A percentile compares a stretch with the other conserved stretches of the same genome.
Evolutionary conservation across 2,329 filamentous ascomycete species (phyloP).

Genomic region (Fusarium algeriense): DNA sequence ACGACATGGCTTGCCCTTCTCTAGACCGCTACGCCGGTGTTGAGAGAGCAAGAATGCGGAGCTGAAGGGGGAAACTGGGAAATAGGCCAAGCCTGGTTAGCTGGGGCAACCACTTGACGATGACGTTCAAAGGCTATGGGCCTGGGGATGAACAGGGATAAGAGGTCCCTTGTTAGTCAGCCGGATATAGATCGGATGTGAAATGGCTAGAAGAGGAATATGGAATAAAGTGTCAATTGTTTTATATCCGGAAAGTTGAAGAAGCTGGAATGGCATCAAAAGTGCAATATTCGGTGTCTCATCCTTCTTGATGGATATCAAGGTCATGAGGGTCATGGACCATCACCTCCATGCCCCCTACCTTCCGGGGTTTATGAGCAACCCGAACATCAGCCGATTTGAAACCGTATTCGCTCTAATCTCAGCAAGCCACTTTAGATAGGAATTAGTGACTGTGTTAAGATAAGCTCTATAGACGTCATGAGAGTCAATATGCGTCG

Average conservation of each 20-base stretch:
- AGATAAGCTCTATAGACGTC: not conserved
- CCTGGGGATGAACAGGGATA: slow-evolving; percentile 18
- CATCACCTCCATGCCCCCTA: slow-evolving; percentile 24
- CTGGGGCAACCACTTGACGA: slow-evolving; percentile 30
- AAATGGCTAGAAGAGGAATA: not conserved
- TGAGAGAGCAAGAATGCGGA: slow-evolving; percentile 11
- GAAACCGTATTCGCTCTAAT: slow-evolving; percentile 28
- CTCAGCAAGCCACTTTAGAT: slow-evolving; percentile 14
- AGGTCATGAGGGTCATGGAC: slow-evolving; percentile 31
- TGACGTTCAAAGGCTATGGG: slow-evolving; percentile 41
- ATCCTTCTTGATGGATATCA: not conserved
- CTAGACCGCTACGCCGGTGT: slow-evolving; percentile 13
- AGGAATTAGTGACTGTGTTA: not conserved
- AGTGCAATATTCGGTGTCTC: not conserved
- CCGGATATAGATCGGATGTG: not conserved
- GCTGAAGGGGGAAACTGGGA: slow-evolving; percentile 30
- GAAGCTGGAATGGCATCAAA: not conserved
- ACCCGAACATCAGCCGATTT: slow-evolving; percentile 43
- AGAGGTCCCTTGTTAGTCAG: slow-evolving; percentile 37
- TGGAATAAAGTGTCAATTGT: not conserved
- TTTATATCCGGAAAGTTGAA: not conserved
- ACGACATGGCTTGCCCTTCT: slow-evolving; percentile 68
- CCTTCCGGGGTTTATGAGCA: slow-evolving; percentile 28
- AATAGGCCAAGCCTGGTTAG: slow-evolving; percentile 30
- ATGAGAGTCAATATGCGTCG: not conserved